phyloP scores from a whole-genome alignment of 2,329 filamentous ascomycete species.

The Aspergillus tanneri region DNA sequence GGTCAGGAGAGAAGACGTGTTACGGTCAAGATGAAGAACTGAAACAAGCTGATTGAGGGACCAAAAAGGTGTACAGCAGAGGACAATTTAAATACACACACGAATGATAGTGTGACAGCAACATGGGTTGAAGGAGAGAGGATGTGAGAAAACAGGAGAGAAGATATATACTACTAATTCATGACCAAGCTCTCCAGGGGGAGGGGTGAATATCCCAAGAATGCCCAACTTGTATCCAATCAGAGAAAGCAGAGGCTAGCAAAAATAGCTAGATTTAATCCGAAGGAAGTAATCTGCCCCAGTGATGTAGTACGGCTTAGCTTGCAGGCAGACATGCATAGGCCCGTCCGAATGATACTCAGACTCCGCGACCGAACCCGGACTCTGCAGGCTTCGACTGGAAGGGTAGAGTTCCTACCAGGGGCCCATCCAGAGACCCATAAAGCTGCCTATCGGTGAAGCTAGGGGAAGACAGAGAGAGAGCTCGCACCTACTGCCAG shows the following conservation, averaged over 20 bases:
- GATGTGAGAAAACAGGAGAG: constrained; percentile 7
- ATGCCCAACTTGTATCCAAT: constrained; percentile 21
- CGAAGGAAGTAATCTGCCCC: constrained; percentile 12
- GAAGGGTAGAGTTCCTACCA: constrained; percentile 12
- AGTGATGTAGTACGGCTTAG: constrained; percentile 15
- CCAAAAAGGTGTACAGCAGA: background rate
- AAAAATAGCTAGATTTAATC: constrained; percentile 8
- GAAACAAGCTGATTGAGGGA: background rate
- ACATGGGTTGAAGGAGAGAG: constrained; percentile 3
- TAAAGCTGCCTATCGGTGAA: constrained; percentile 27
- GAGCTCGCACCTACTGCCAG: constrained; percentile 19
- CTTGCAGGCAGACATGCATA: constrained; percentile 21
- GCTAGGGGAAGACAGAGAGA: constrained; percentile 15
- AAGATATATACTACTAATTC: constrained; percentile 14
- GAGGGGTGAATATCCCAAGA: constrained; percentile 8
- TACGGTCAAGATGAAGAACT: background rate
- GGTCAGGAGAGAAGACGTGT: background rate
- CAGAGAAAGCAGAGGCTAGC: constrained; percentile 13
- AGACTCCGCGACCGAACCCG: constrained; percentile 11
- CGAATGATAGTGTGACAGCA: background rate
- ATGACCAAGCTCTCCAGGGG: constrained; percentile 6
- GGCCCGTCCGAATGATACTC: constrained; percentile 9
- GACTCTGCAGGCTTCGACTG: constrained; percentile 14
- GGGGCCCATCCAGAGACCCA: too few relatives aligned
- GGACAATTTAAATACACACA: constrained; percentile 1